These are phyloP conservation scores for Lactarius hatsudake DNA, from an alignment of 768 basidiomycete species.

Conservation along the genomic window DNA sequence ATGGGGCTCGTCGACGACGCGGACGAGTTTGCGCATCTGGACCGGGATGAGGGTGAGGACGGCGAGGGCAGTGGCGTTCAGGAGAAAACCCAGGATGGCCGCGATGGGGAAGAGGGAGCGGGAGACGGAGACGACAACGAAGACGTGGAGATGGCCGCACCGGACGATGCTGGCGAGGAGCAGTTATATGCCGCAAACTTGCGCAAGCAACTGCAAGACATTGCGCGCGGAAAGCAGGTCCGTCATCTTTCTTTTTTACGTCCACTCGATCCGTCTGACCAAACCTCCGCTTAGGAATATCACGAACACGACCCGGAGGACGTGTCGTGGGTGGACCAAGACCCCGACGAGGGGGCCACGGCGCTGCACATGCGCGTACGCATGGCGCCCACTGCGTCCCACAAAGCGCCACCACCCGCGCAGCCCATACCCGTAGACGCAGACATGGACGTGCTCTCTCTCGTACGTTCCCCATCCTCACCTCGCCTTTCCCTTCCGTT, in stretches of 20 bases:
- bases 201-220: constrained; percentile 36
- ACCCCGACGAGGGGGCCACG: constrained; percentile 33
- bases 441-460: constrained; percentile 14
- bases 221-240: constrained; percentile 36
- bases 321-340: constrained; percentile 43
- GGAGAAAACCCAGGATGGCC: background rate
- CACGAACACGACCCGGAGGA: constrained; percentile 39
- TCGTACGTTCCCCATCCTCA: constrained; percentile 9
- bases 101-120: background rate
- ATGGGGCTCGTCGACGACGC: constrained; percentile 50
- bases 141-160: constrained; percentile 33
- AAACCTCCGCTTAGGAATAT: constrained; percentile 25
- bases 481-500: background rate
- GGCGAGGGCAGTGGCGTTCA: background rate
- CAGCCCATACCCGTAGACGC: constrained; percentile 1
- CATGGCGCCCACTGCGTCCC: background rate
- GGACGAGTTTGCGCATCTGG: constrained; percentile 51
- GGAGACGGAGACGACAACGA: constrained; percentile 2
- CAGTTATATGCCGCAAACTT: constrained; percentile 35
- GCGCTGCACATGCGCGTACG: constrained; percentile 36
- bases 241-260: constrained; percentile 23
- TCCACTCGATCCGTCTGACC: background rate
- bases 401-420: constrained; percentile 3
- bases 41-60: constrained; percentile 26
- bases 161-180: constrained; percentile 30